Percentiles rank a stretch among this genome's conserved stretches.
Conservation (phyloP, 2,329 filamentous ascomycete species). For the Drechslerella dactyloides region DNA sequence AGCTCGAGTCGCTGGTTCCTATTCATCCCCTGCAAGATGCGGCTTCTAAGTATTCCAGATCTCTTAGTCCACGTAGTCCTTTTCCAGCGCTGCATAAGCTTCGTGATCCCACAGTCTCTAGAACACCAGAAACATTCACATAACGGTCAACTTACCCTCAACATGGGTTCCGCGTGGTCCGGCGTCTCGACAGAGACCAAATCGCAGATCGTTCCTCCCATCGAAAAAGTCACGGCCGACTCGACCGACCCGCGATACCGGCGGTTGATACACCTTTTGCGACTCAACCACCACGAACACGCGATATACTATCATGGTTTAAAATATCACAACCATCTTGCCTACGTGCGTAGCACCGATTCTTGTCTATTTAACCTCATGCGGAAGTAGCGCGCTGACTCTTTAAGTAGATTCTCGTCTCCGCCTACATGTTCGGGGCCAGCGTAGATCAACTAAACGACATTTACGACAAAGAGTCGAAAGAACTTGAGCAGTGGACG, state of each 20-base stretch:
- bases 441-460: conserved; percentile 73
- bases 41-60: conserved; percentile 33
- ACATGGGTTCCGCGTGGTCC: conserved; percentile 48
- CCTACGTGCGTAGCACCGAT: conserved; percentile 22
- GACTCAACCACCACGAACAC: conserved; percentile 40
- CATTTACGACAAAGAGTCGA: conserved; percentile 77
- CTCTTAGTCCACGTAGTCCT: conserved; percentile 41
- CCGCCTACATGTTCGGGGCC: conserved; percentile 84
- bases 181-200: conserved; percentile 4
- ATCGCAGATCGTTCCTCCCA: conserved; percentile 26
- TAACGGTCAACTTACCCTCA: conserved; percentile 29
- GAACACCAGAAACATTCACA: conserved; percentile 16
- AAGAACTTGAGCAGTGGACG: conserved; percentile 76
- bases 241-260: conserved; percentile 37
- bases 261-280: conserved; percentile 35
- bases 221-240: conserved; percentile 18
- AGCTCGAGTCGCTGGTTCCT: not conserved
- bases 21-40: conserved; percentile 19
- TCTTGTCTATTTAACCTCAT: not conserved
- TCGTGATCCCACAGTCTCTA: conserved; percentile 12
- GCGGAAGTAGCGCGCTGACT: not conserved
- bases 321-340: conserved; percentile 44
- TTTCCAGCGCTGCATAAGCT: conserved; percentile 25
- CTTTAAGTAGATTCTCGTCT: conserved; percentile 69
- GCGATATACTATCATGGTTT: conserved; percentile 38